Conservation (phyloP, 2,329 filamentous ascomycete species). For the Cladobotryum mycophilum region DNA sequence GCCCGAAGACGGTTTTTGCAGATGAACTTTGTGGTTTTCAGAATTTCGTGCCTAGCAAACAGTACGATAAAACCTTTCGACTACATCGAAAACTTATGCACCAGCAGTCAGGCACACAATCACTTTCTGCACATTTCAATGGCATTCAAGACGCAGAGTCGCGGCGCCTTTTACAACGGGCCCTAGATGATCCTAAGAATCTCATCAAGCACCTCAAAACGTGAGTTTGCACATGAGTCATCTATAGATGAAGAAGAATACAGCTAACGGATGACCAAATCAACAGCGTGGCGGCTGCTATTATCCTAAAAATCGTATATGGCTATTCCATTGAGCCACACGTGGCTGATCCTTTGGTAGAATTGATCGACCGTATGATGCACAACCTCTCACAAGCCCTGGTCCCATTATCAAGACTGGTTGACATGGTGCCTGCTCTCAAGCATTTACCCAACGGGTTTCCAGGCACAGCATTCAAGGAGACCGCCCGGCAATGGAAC, state of each 20-base stretch:
- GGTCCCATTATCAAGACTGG: not conserved
- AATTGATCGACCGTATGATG: not conserved
- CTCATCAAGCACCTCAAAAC: slow-evolving; percentile 8
- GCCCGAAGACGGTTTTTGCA: slow-evolving; percentile 3
- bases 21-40: not conserved
- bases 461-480: slow-evolving; percentile 6
- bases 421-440: slow-evolving; percentile 2
- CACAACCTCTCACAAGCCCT: not conserved
- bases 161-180: slow-evolving; percentile 2
- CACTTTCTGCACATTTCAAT: not conserved
- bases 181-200: slow-evolving; percentile 3
- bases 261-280: too few relatives aligned
- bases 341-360: not conserved
- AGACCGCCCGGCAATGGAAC: not conserved
- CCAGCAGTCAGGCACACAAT: slow-evolving; percentile 1
- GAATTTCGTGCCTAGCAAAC: not conserved
- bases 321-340: not conserved
- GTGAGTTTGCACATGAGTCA: slow-evolving; percentile 1
- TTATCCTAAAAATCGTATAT: not conserved
- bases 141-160: slow-evolving; percentile 10
- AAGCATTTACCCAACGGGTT: not conserved
- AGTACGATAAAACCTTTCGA: not conserved
- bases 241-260: not conserved
- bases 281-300: not conserved
- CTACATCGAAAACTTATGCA: slow-evolving; percentile 4